phyloP scores from a whole-genome alignment of 139 green algal genomes.

The Chlorella sp. region DNA sequence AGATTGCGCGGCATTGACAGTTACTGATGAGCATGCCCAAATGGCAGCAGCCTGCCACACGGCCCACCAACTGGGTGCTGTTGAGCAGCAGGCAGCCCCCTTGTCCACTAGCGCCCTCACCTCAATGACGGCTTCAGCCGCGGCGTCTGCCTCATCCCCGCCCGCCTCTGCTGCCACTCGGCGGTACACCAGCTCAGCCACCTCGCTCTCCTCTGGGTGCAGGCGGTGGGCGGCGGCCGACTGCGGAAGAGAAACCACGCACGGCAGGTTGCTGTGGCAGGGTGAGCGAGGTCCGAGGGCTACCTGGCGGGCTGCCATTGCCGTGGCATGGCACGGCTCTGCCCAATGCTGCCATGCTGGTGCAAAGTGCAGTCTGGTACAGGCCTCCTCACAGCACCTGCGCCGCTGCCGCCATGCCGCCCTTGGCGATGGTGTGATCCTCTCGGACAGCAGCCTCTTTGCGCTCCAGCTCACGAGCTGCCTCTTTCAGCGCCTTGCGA shows the following conservation, averaged over 20 bases:
- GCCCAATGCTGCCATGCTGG: too few relatives aligned
- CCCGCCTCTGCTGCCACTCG: conserved; percentile 5
- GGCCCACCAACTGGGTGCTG: neutral
- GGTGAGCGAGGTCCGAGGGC: too few relatives aligned
- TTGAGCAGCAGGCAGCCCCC: too few relatives aligned
- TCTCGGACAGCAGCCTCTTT: neutral
- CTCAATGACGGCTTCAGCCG: conserved; percentile 20
- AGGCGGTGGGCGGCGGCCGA: conserved; percentile 24
- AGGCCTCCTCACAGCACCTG: neutral
- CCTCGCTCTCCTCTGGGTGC: conserved; percentile 24
- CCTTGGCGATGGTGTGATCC: conserved; percentile 3
- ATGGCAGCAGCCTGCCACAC: too few relatives aligned
- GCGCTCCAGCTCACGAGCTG: conserved; percentile 7
- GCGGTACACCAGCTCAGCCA: conserved; percentile 13
- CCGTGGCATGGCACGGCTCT: too few relatives aligned
- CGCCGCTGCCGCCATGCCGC: conserved; percentile 11
- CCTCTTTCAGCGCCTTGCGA: conserved; percentile 23
- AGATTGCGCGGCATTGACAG: too few relatives aligned
- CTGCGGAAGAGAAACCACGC: neutral
- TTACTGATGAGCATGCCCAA: too few relatives aligned
- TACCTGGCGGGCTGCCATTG: too few relatives aligned
- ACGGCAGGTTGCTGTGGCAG: too few relatives aligned
- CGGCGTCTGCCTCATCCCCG: neutral
- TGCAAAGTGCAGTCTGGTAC: too few relatives aligned
- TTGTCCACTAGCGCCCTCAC: neutral